Evolutionary conservation across 164 flowering plant species (phyloP), one percentile per base, ranked within the genome.

Genomic region (Echeveria elegans): DNA sequence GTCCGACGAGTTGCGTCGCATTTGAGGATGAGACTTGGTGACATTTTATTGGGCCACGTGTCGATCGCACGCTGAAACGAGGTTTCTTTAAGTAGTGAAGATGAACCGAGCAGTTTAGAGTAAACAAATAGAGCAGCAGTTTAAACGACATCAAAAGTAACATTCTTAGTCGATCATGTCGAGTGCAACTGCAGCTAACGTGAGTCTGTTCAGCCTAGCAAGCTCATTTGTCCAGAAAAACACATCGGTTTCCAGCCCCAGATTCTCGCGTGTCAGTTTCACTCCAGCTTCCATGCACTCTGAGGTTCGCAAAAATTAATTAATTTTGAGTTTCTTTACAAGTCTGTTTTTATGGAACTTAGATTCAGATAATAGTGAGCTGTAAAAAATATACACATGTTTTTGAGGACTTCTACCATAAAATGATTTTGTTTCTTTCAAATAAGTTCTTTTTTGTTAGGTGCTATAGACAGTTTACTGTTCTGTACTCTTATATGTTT

Each of bases 231-330:
- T 79, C 45, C 79, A 77, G 24, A 71, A 40, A 43, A 64, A 61
- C 68, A 65, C 77, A 59, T 70, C 76, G 23, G 70, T 73, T 19
- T 45, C 73, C 5, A 31, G 66, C 34, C 66, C 62, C 48, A 83
- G 76, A 68, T 70, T 78, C 66, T 82, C 89, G 1, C 74, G 84
- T n/a, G 75, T 83, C 63, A 76, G 69, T 73, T 82, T 78, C 79
- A 72, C 86, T 63, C 70, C 80, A 64, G 80, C 82, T 66, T 73
- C 85, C 60, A 82, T 50, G 47, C 32, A 70, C 36, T 41, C 74
- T 0, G 67, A 76, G 78, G 83, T 81, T 6, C 34, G 65, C 3
- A 10, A 34, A 34, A 3, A n/a, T n/a, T n/a, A n/a, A n/a, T n/a
- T n/a, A n/a, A n/a, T n/a, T n/a, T n/a, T n/a, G n/a, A n/a, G n/a